Evolutionary conservation across 2,329 filamentous ascomycete genomes (phyloP).

Genomic region (Penicillium griseofulvum): DNA sequence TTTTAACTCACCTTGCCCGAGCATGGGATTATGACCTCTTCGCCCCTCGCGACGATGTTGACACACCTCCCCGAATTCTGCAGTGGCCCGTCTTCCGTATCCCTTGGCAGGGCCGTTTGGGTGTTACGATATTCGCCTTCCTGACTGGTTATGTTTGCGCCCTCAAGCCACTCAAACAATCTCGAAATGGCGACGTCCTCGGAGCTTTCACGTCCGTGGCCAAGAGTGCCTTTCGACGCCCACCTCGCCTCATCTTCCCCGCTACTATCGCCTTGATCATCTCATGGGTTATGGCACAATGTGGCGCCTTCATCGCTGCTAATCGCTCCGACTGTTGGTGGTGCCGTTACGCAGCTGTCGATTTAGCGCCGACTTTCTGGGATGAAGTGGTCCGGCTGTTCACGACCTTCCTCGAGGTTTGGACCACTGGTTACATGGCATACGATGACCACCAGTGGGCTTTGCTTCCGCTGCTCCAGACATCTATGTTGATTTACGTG

Average conservation of each 20-base stretch:
- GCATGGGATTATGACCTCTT: constrained; percentile 54
- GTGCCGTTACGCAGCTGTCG: constrained; percentile 51
- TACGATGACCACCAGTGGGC: constrained; percentile 59
- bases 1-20: constrained; percentile 53
- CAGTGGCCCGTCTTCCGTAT: constrained; percentile 54
- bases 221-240: constrained; percentile 55
- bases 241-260: constrained; percentile 52
- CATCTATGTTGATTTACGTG: constrained; percentile 53
- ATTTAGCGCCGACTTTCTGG: constrained; percentile 43
- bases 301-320: constrained; percentile 50
- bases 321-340: constrained; percentile 51
- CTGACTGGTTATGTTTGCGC: constrained; percentile 57
- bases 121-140: constrained; percentile 57
- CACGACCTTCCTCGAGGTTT: constrained; percentile 48
- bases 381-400: constrained; percentile 48
- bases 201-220: constrained; percentile 50
- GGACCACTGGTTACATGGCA: constrained; percentile 52
- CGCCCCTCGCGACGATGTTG: constrained; percentile 46
- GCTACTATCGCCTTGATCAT: constrained; percentile 53
- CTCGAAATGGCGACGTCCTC: constrained; percentile 46
- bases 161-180: constrained; percentile 54
- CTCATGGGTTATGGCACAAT: constrained; percentile 50
- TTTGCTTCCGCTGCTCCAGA: constrained; percentile 50
- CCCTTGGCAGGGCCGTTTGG: constrained; percentile 54
- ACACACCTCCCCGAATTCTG: constrained; percentile 46